Base-by-base conservation (phyloP, 345 rosid species). In the Moringa oleifera region DNA sequence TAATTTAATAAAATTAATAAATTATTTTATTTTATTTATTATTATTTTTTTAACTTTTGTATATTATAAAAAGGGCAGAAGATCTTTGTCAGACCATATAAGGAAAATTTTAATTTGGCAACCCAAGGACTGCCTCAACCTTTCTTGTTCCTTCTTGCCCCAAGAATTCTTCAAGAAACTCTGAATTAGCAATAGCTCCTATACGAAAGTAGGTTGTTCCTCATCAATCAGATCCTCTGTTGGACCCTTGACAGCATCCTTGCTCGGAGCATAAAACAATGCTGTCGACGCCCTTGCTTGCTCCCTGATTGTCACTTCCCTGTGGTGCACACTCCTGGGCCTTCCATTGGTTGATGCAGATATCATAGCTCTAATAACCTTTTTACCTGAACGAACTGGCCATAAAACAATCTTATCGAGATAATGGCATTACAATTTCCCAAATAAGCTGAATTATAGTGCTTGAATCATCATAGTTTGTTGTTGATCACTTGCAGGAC, bases 401-500 rank as follows among this genome's bases (percentile, higher is more conserved):
- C n/a, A n/a, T n/a, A n/a, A n/a, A n/a, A n/a, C n/a, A n/a, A n/a
- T n/a, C n/a, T n/a, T n/a, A n/a, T n/a, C n/a, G n/a, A n/a, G n/a
- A n/a, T n/a, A n/a, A n/a, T n/a, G n/a, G n/a, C n/a, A n/a, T n/a
- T n/a, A n/a, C n/a, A n/a, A n/a, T n/a, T n/a, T n/a, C n/a, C n/a
- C n/a, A n/a, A n/a, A n/a, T n/a, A n/a, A n/a, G n/a, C n/a, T n/a
- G n/a, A n/a, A n/a, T n/a, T n/a, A n/a, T n/a, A n/a, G n/a, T n/a
- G n/a, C n/a, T n/a, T n/a, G n/a, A n/a, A n/a, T n/a, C n/a, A n/a
- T n/a, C n/a, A n/a, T n/a, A n/a, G n/a, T n/a, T n/a, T n/a, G n/a
- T 74, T 71, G 61, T 62, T 74, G 45, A 61, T 69, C n/a, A 74
- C 71, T n/a, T 65, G 74, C 7, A 74, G 71, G 50, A 65, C 71